Evolutionary conservation across 2,329 filamentous ascomycete species (phyloP).

Genomic region (Penicillium psychrosexuale): DNA sequence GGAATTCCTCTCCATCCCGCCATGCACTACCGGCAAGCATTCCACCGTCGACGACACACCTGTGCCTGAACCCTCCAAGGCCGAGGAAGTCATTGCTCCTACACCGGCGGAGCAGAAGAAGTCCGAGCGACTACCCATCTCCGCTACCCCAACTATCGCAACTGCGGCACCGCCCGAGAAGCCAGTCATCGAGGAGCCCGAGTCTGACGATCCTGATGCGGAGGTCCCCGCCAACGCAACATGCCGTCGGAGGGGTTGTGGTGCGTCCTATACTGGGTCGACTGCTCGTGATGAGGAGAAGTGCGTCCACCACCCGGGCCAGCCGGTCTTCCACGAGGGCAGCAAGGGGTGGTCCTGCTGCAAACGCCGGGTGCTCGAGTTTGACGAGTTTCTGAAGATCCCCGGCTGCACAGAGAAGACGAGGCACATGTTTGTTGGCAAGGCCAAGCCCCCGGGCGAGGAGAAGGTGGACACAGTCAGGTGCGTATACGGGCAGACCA

Average conservation of each 20-base stretch:
- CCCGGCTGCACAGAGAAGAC: constrained; percentile 81
- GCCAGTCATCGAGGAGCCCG: constrained; percentile 61
- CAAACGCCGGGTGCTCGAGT: constrained; percentile 90
- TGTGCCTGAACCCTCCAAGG: constrained; percentile 43
- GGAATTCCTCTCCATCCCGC: constrained; percentile 89
- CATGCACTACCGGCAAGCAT: constrained; percentile 91
- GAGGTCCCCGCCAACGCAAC: constrained; percentile 69
- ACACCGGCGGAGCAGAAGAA: constrained; percentile 21
- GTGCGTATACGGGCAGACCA: constrained; percentile 46
- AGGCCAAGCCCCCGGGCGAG: constrained; percentile 65
- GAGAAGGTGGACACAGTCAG: constrained; percentile 75
- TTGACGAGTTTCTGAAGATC: constrained; percentile 97
- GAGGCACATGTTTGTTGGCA: constrained; percentile 78
- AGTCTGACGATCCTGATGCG: constrained; percentile 77
- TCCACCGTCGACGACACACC: constrained; percentile 77
- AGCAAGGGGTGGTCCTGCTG: constrained; percentile 98
- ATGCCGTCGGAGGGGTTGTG: constrained; percentile 77
- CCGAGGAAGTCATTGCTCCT: constrained; percentile 22
- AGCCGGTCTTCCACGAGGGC: constrained; percentile 93
- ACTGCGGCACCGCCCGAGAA: constrained; percentile 32
- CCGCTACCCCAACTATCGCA: constrained; percentile 27
- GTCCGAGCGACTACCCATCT: constrained; percentile 21
- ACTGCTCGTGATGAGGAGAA: constrained; percentile 64
- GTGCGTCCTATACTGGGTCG: constrained; percentile 59
- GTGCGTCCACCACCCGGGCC: constrained; percentile 85